Evolutionary conservation across 768 basidiomycete genomes (phyloP).

Genomic region (Phylloporus sp.): DNA sequence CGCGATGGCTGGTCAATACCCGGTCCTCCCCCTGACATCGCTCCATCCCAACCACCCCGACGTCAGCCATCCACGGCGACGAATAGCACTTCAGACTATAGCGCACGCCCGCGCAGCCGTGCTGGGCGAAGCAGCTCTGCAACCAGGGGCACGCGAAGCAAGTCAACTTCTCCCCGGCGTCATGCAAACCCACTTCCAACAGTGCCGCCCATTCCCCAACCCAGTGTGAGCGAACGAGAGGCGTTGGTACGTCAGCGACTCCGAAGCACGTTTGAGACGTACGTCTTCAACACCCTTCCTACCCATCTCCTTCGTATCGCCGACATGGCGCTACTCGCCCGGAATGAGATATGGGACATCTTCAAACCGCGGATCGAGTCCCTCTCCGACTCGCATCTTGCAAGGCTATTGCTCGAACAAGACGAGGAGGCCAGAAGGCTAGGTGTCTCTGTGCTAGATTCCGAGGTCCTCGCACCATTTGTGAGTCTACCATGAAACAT

Average conservation of each 20-base stretch:
- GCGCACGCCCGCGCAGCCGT: slow-evolving; percentile 12
- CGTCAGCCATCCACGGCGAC: slow-evolving; percentile 19
- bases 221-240: slow-evolving; percentile 20
- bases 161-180: slow-evolving; percentile 21
- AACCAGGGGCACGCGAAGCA: slow-evolving; percentile 10
- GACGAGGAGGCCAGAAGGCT: slow-evolving; percentile 22
- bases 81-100: slow-evolving; percentile 18
- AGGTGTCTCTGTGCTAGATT: slow-evolving; percentile 19
- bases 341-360: slow-evolving; percentile 19
- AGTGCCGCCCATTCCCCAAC: slow-evolving; percentile 16
- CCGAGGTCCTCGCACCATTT: slow-evolving; percentile 18
- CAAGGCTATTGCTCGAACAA: slow-evolving; percentile 22
- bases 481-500: slow-evolving; percentile 6
- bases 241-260: slow-evolving; percentile 19
- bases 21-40: slow-evolving; percentile 9
- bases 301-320: slow-evolving; percentile 21
- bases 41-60: slow-evolving; percentile 10
- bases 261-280: slow-evolving; percentile 20
- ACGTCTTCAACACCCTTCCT: slow-evolving; percentile 24
- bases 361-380: slow-evolving; percentile 19
- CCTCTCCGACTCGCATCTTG: slow-evolving; percentile 20
- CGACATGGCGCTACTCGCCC: slow-evolving; percentile 20
- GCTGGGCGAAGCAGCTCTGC: slow-evolving; percentile 19
- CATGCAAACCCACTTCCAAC: slow-evolving; percentile 13
- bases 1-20: slow-evolving; percentile 14